Evolutionary conservation across 768 basidiomycete species (phyloP).

Genomic region (Auricularia sp.): DNA sequence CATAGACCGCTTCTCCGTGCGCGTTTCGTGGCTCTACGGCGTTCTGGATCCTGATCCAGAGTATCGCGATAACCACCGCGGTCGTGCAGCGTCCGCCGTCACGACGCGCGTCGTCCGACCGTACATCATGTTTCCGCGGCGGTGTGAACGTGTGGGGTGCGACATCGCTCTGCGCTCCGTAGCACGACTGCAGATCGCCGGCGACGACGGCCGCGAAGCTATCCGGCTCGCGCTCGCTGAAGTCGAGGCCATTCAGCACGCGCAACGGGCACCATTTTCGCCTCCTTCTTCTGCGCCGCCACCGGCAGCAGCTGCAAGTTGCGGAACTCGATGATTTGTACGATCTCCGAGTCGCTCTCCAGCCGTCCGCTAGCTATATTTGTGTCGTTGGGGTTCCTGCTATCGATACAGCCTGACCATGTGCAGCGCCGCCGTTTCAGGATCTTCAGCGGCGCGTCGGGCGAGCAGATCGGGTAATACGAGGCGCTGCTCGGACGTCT

Average conservation of each 20-base stretch:
- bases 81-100: neutral
- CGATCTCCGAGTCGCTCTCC: too few species aligned
- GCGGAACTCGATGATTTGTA: too few species aligned
- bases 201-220: neutral
- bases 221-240: neutral
- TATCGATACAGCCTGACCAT: too few species aligned
- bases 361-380: too few species aligned
- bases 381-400: too few species aligned
- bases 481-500: slow-evolving; percentile 25
- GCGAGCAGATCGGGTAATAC: slow-evolving; percentile 38
- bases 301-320: too few species aligned
- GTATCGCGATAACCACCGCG: neutral
- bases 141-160: neutral
- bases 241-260: neutral
- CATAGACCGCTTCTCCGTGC: neutral
- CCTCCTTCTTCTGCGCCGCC: too few species aligned
- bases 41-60: neutral
- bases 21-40: neutral
- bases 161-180: neutral
- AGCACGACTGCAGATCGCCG: neutral
- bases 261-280: too few species aligned
- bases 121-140: neutral
- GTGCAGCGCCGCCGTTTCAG: too few species aligned
- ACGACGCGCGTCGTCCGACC: neutral
- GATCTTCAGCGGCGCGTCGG: slow-evolving; percentile 31